Evolutionary conservation across 2,329 filamentous ascomycete genomes (phyloP), one percentile per base, ranked within the genome.

Genomic region (Chaetomium strumarium): DNA sequence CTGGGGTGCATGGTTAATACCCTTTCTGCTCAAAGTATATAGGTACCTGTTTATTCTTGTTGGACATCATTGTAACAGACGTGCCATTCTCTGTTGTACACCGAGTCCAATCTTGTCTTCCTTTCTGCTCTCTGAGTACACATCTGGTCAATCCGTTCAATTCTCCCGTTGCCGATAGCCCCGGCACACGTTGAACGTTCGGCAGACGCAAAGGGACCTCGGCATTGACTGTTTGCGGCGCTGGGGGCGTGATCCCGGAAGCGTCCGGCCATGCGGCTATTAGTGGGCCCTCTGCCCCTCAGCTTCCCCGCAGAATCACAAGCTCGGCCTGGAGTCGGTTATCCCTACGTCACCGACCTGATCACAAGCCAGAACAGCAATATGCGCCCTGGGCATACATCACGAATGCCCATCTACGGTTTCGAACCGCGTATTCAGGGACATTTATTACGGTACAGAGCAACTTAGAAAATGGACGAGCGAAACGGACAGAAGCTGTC

Each of bases 271-370:
- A n/a, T 14, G 41, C 30, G 46, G 44, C 52, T 20, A 45, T 33
- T 29, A 50, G 43, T 55, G 54, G 46, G 47, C 17, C 37, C 19
- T 30, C n/a, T 16, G 49, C 49, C 41, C 49, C 41, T 50, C 39
- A 40, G 41, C 16, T 50, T 59, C 75, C 75, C 75, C 75, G 75
- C 75, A 77, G 73, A 72, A 74, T 79, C 76, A 78, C 75, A 78
- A 78, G 76, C 76, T 78, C 75, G 75, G 75, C 71, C 74, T 65
- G 61, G 64, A 56, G 67, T 78, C 75, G 75, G 75, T 67, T 74
- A 75, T 53, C 50, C 49, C 33, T 63, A 67, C 66, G 65, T 68
- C 66, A 68, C 65, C 60, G 57, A 51, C 41, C n/a, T 38, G 59
- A 66, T 66, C 64, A 66, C 62, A 66, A 64, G 58, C 62, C 56